Evolutionary conservation across 2,329 filamentous ascomycete genomes (phyloP).

Genomic region (Microascus cirrosus): DNA sequence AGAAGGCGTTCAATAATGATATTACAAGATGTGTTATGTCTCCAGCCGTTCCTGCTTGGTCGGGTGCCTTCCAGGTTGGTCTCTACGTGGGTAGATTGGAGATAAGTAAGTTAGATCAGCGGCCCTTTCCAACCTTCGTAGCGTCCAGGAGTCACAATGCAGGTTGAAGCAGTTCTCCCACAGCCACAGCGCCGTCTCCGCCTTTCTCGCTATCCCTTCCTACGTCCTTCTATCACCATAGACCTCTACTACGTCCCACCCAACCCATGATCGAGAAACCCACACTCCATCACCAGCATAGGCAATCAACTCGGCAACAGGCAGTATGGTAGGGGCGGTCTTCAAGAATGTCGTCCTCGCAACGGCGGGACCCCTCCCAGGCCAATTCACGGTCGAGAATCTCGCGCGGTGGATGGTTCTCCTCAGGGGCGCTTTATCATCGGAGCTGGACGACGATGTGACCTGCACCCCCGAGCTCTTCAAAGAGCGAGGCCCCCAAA

Average conservation of each 20-base stretch:
- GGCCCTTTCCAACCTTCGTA: too few relatives aligned
- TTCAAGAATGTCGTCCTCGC: conserved; percentile 46
- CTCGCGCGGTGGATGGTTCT: conserved; percentile 54
- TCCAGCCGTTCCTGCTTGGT: not conserved
- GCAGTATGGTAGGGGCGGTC: conserved; percentile 16
- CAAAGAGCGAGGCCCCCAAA: conserved; percentile 26
- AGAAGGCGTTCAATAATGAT: not conserved
- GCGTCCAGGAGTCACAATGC: too few relatives aligned
- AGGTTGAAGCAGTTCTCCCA: too few relatives aligned
- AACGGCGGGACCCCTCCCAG: conserved; percentile 45
- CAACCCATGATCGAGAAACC: not conserved
- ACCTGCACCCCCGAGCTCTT: conserved; percentile 57
- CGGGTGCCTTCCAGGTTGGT: not conserved
- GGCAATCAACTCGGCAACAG: not conserved
- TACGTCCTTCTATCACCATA: too few relatives aligned
- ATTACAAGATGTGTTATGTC: not conserved
- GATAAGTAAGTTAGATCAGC: too few relatives aligned
- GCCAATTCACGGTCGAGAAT: conserved; percentile 35
- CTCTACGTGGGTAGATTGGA: not conserved
- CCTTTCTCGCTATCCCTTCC: too few relatives aligned
- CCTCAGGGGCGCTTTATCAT: conserved; percentile 48
- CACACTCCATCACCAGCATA: not conserved
- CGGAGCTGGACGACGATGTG: conserved; percentile 37
- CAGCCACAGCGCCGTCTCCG: too few relatives aligned
- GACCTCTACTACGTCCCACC: not conserved